Evolutionary conservation across 1,284 basidiomycete genomes (phyloP), one percentile per base, ranked within the genome.

Genomic region (Ganoderma lingzhi): DNA sequence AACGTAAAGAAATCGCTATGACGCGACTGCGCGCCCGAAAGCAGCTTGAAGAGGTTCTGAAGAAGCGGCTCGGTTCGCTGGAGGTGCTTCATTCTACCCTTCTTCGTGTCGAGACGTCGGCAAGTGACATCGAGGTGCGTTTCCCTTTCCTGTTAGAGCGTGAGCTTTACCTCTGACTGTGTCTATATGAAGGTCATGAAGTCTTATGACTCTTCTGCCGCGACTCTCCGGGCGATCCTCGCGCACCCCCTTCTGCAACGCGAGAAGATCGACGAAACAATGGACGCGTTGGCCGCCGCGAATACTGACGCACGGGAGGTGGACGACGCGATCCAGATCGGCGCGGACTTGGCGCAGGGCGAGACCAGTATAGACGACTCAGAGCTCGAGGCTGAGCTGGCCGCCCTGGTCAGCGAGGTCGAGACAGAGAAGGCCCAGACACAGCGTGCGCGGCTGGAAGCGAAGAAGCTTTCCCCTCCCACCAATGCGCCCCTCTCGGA

Each of bases 261-360:
- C 6, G 92, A 92, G 23, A 87, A 87, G 62, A 90, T 98, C 63
- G 94, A 97, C 62, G 85, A 88, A 73, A 97, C 95, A 1, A 92
- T 98, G 87, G 94, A 96, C 42, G 91, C 90, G 2, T 86, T 99
- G 75, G 90, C 93, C 0, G 92, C 94, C 68, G 93, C 92, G 1
- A 90, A 95, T 70, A 89, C 90, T 0, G 91, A 95, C 76, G 93
- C 95, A 64, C 85, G 85, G 63, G 96, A 98, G 75, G 85, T 98
- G 37, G 93, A 97, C 75, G 88, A 94, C 39, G 90, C 91, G 2
- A 90, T 98, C 63, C 85, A 86, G 63, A 79, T 90, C 51, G 92
- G 91, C 30, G 88, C 87, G 0, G 87, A 92, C 70, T 81, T 89
- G 8, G 83, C 90, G 2, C 81, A 84, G n/a, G 81, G 82, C 0